A percentile compares a stretch with the other conserved stretches of the same genome.
phyloP scores from a whole-genome alignment of 192 early-diverging fungal genomes.

The Borealophlyctis nickersoniae region DNA sequence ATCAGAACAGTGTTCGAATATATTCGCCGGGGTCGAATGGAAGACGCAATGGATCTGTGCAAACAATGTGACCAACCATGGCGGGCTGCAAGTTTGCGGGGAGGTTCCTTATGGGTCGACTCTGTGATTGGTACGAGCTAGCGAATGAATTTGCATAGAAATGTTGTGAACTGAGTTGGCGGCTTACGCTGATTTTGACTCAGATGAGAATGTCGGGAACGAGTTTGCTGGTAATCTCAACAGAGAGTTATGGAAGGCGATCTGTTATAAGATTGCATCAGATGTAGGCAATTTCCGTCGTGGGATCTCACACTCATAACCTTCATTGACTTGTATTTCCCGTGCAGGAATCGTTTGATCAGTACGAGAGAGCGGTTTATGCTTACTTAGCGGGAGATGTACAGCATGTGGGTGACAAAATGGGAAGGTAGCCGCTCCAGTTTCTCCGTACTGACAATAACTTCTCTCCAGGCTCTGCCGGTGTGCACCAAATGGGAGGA shows the following conservation, averaged over 20 bases:
- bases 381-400: conserved; percentile 71
- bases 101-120: conserved; percentile 58
- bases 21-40: conserved; percentile 67
- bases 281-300: conserved; percentile 28
- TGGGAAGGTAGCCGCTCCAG: neutral
- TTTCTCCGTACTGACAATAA: neutral
- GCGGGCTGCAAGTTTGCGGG: conserved; percentile 75
- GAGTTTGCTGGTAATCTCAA: conserved; percentile 56
- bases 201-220: conserved; percentile 44
- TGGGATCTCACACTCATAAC: neutral
- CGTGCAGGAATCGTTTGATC: conserved; percentile 43
- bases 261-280: conserved; percentile 54
- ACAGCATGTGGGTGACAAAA: conserved; percentile 51
- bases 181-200: too few relatives aligned
- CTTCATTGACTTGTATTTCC: neutral
- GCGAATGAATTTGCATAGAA: conserved; percentile 3
- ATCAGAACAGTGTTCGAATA: conserved; percentile 71
- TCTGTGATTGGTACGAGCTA: conserved; percentile 33
- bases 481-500: conserved; percentile 88
- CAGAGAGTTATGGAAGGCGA: conserved; percentile 63
- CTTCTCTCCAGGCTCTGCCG: conserved; percentile 48
- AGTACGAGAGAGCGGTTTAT: conserved; percentile 77
- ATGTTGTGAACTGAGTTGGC: conserved; percentile 39
- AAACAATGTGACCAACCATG: conserved; percentile 70
- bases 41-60: conserved; percentile 69